Evolutionary conservation across 2,329 filamentous ascomycete genomes (phyloP), one percentile per base, ranked within the genome.

Genomic region (Tolypocladium ophioglossoides): DNA sequence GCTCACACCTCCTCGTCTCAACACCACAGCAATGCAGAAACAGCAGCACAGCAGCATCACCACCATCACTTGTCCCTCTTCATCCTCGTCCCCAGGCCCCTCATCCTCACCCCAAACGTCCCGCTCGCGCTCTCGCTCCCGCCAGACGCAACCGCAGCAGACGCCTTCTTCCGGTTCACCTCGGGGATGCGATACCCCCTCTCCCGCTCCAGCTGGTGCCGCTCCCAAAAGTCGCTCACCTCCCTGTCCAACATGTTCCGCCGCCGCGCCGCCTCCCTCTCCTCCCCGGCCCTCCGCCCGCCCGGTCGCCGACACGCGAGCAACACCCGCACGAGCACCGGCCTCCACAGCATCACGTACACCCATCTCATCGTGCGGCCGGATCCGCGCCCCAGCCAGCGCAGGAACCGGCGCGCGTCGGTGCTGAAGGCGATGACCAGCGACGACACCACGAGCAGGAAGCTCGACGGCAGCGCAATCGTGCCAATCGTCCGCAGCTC

Each of bases 371-470:
- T 52, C 5, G 46, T 20, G 1, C 46, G 35, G 2, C 57, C 53
- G 30, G 63, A 62, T 2, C 50, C 14, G 0, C 55, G 54, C 11
- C 58, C 58, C 12, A 64, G n/a, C 56, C 59, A 64, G 12, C 64
- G 60, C 30, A 69, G 61, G 6, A 70, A 54, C 2, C 58, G 58
- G 12, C 72, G 72, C 2, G 72, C 72, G 7, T 69, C 72, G 22
- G 70, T 74, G 61, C 75, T 84, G 66, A 82, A 85, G 0, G 82
- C 82, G 1, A 77, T 69, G 0, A 83, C 60, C 2, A 85, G 72
- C 1, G 80, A 77, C 0, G 72, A 59, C 1, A 70, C 59, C 41
- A 84, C 78, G 10, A 84, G 61, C 1, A 71, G 44, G n/a, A 66
- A 68, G 40, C 74, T 83, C 8, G 69, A 67, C 41, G 73, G 82